Base-by-base conservation (phyloP, 2,329 filamentous ascomycete species). In the Phialophora chinensis region DNA sequence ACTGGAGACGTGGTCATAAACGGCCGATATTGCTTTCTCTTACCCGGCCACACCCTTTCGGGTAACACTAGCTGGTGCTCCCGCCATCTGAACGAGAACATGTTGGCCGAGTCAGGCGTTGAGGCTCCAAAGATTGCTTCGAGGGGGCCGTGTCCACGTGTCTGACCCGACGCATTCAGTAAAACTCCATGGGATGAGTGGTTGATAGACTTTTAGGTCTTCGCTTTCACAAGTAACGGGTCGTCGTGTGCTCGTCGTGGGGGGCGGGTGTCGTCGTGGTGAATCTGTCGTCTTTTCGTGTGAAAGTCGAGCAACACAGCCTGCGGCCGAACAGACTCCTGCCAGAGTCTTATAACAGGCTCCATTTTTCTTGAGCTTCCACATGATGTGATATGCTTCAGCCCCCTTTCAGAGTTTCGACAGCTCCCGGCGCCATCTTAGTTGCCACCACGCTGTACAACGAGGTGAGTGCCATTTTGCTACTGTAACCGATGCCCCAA, bases 11-110 rank as follows among this genome's bases (percentile, higher is more conserved):
- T 58, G 5, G 55, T 58, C 55, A 58, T 58, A 23, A 35, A 58
- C 17, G 55, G 55, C 25, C 55, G 55, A 35, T 58, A 58, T 42
- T 58, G 55, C 55, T 58, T 58, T 17, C 55, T 31, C 10, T 27
- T 53, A 23, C 23, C 49, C 20, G 49, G 49, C 49, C 49, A 23
- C 49, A 27, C 27, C 49, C 23, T 29, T 29, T 27, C 49, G 14
- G 20, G 49, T 29, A 53, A 53, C 49, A 53, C 49, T 23, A 53
- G 20, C 49, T 53, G 49, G 20, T 53, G 49, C 8, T 53, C 20
- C 20, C 49, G 20, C 49, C 49, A 29, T 12, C 20, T 25, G 10
- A 53, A 17, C 27, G 49, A 53, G 49, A 53, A 53, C 49, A 53
- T 53, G 49, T 12, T 27, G 49, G 11, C 27, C 27, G 23, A 25